A percentile compares a stretch with the other conserved stretches of the same genome.
phyloP scores from a whole-genome alignment of 176 grass and related monocot species.

The Zizania latifolia region DNA sequence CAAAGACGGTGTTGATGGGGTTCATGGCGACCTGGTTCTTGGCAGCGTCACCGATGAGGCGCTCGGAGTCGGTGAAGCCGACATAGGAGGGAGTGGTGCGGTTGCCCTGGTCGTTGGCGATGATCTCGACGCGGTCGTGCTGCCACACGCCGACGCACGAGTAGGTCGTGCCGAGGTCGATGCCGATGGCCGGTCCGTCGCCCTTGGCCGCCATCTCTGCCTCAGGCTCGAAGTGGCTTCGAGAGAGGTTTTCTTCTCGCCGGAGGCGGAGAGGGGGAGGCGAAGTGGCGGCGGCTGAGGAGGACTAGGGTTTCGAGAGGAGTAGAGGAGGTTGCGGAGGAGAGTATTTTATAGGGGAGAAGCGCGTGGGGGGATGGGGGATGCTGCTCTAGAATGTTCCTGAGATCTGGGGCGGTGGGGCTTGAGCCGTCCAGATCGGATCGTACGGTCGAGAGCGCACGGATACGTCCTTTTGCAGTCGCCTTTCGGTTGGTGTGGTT shows the following conservation, averaged over 20 bases:
- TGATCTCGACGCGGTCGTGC: constrained; percentile 93
- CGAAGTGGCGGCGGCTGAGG: background rate
- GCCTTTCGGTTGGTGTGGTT: background rate
- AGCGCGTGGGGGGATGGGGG: background rate
- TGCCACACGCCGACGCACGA: constrained; percentile 98
- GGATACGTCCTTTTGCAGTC: background rate
- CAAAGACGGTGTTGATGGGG: constrained; percentile 73
- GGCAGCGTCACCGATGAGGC: constrained; percentile 58
- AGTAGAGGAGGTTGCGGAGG: background rate
- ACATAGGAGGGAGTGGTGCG: constrained; percentile 93
- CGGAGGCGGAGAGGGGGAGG: background rate
- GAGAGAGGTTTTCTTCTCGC: background rate
- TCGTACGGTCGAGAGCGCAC: background rate
- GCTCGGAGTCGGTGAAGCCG: constrained; percentile 81
- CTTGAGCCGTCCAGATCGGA: constrained; percentile 3
- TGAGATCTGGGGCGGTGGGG: background rate
- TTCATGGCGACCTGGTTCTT: constrained; percentile 82
- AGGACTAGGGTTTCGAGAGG: constrained; percentile 44
- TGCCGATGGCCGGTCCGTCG: constrained; percentile 86
- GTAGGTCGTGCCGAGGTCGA: constrained; percentile 95
- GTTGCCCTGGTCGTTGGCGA: constrained; percentile 95
- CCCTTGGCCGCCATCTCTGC: constrained; percentile 48
- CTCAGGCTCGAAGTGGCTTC: background rate
- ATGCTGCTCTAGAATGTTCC: constrained; percentile 43
- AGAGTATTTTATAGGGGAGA: constrained; percentile 5